phyloP scores from a whole-genome alignment of 2,329 filamentous ascomycete species.

The Beauveria bassiana region DNA sequence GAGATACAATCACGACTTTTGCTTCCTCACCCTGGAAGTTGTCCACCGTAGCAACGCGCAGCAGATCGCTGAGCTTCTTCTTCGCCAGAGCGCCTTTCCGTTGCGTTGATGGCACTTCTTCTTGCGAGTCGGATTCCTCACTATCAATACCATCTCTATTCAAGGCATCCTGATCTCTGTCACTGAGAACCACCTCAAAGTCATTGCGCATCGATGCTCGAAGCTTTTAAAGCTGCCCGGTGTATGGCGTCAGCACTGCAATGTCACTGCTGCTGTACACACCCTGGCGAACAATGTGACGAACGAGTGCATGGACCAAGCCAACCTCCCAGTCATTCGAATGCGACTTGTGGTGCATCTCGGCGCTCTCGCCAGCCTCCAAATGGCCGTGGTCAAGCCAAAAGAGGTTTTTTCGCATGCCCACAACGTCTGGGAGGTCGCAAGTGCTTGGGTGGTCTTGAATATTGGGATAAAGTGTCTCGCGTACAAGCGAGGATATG shows the following conservation, averaged over 20 bases:
- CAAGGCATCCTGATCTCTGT: conserved; percentile 53
- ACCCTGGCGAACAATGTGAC: conserved; percentile 59
- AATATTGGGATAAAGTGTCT: conserved; percentile 49
- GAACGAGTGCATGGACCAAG: conserved; percentile 55
- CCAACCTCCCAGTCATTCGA: conserved; percentile 54
- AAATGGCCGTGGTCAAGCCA: conserved; percentile 52
- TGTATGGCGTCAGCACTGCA: conserved; percentile 61
- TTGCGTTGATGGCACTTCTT: conserved; percentile 6
- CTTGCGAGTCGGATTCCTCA: conserved; percentile 14
- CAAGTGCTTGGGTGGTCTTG: conserved; percentile 37
- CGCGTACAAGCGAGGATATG: conserved; percentile 50
- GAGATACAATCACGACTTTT: conserved; percentile 60
- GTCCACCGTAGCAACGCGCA: conserved; percentile 54
- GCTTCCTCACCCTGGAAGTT: conserved; percentile 76
- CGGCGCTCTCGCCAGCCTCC: conserved; percentile 31
- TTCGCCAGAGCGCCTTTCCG: conserved; percentile 30
- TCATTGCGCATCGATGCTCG: conserved; percentile 33
- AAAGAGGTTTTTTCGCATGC: conserved; percentile 46
- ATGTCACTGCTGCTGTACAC: conserved; percentile 53
- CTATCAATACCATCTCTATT: conserved; percentile 24
- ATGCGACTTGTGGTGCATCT: conserved; percentile 35
- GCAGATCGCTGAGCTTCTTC: conserved; percentile 33
- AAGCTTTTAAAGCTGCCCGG: conserved; percentile 48
- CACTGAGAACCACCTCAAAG: conserved; percentile 56
- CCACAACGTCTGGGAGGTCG: conserved; percentile 39